These are phyloP conservation scores for Hyaloperonospora brassicae DNA, from an alignment of 352 stramenopile genomes.

Conservation along the genomic window DNA sequence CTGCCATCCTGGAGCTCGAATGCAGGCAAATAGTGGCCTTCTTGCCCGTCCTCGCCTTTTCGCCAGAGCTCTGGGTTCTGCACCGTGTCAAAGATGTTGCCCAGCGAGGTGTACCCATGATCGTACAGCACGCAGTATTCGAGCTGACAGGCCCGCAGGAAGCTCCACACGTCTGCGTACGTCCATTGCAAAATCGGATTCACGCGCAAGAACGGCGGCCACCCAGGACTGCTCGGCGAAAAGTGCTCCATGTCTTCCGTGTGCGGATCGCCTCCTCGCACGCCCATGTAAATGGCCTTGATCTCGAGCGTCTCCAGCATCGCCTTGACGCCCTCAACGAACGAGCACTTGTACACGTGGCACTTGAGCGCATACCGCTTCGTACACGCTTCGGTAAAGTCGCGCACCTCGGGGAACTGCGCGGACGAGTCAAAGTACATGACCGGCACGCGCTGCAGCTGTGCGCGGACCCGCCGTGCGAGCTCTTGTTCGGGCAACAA, in stretches of 20 bases:
- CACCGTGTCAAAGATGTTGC: conserved; percentile 92
- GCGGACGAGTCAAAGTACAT: conserved; percentile 96
- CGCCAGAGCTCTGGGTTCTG: conserved; percentile 89
- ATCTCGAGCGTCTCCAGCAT: conserved; percentile 81
- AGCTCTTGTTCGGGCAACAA: conserved; percentile 45
- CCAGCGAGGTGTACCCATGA: conserved; percentile 90
- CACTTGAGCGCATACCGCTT: conserved; percentile 48
- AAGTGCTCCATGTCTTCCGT: conserved; percentile 82
- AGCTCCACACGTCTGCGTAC: conserved; percentile 93
- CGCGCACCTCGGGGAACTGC: conserved; percentile 91
- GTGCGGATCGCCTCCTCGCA: conserved; percentile 90
- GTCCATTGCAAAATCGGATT: conserved; percentile 97
- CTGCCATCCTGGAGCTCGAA: conserved; percentile 58
- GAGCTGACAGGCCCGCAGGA: conserved; percentile 80
- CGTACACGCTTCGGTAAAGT: conserved; percentile 78
- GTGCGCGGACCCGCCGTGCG: conserved; percentile 33
- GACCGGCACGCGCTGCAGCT: conserved; percentile 59
- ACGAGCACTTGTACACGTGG: conserved; percentile 84
- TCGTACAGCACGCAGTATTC: conserved; percentile 89
- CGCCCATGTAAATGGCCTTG: conserved; percentile 88
- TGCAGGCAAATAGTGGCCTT: conserved; percentile 64
- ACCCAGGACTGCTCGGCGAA: conserved; percentile 77
- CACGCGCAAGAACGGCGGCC: conserved; percentile 95
- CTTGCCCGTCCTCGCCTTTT: conserved; percentile 41
- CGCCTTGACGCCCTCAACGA: conserved; percentile 89